phyloP scores from a whole-genome alignment of 192 early-diverging fungal genomes.

The Funneliformis geosporum region DNA sequence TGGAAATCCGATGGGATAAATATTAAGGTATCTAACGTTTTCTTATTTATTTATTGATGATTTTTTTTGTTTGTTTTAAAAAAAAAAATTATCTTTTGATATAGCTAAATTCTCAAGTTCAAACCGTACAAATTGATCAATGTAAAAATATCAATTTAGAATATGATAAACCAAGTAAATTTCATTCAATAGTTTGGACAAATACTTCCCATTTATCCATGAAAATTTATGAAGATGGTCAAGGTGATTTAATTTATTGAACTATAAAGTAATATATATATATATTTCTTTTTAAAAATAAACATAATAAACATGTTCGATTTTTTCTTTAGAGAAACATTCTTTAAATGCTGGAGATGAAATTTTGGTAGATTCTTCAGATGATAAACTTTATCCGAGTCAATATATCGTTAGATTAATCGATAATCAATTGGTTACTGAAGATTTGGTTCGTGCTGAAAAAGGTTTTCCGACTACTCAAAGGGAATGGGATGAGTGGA shows the following conservation, averaged over 20 bases:
- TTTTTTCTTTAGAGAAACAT: not conserved
- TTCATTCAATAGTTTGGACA: conserved; percentile 29
- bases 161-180: not conserved
- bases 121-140: conserved; percentile 30
- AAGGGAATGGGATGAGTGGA: conserved; percentile 21
- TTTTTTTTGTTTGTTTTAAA: not conserved
- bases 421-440: conserved; percentile 3
- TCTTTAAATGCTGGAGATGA: not conserved
- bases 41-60: not conserved
- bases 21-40: not conserved
- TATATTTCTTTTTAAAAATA: not conserved
- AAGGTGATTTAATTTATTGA: conserved; percentile 14
- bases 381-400: not conserved
- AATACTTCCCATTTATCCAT: not conserved
- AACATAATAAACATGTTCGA: too few relatives aligned
- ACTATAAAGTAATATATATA: not conserved
- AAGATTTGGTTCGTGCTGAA: conserved; percentile 29
- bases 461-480: conserved; percentile 29
- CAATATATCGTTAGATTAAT: conserved; percentile 27
- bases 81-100: not conserved
- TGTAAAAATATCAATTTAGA: conserved; percentile 27
- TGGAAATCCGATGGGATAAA: conserved; percentile 21
- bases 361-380: not conserved
- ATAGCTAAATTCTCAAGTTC: conserved; percentile 29
- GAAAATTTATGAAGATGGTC: conserved; percentile 20